Base-by-base conservation (phyloP, 306 rosid genomes). In the Canavalia gladiata region DNA sequence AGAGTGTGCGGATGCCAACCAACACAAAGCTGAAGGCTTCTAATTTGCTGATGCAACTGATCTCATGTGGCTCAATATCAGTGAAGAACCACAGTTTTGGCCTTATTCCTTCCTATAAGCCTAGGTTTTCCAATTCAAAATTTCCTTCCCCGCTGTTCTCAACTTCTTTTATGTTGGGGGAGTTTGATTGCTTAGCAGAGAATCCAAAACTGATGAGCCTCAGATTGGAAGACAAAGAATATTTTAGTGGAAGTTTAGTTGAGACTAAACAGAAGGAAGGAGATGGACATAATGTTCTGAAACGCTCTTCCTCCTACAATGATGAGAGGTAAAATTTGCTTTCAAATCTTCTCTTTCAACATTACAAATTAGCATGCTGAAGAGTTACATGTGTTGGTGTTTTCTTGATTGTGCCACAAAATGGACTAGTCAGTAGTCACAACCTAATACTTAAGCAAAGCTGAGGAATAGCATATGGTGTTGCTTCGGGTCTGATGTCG, bases 51-150 rank as follows among this genome's bases (percentile, higher is more conserved):
- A 89, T 96, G 99, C 99, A 96, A 59, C 84, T 96, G 70, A 96
- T 96, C 75, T 93, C 99, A 1, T 96, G 99, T 59, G 99, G 99
- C 66, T 96, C 99, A 45, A 90, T 96, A 60, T 93, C 97, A 12
- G 99, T 96, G 74, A 96, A 96, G 84, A 95, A 88, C 87, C 96
- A 93, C 25, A 89, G 92, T 84, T 93, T 96, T 84, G 99, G 94
- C 66, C 91, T 96, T 37, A 87, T 91, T 87, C 99, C 97, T 50
- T 83, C 92, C 28, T 96, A 96, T 83, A 96, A 90, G 82, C 94
- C 93, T 28, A 81, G 90, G 79, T 93, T 89, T 86, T 87, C 94
- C 57, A 84, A 91, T 79, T 90, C 99, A 2, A 96, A 88, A 74
- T 93, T 93, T 73, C 89, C 91, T 25, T 89, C 98, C 5, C 97